A percentile compares a stretch with the other conserved stretches of the same genome.
These are phyloP conservation scores for Ascochyta rabiei DNA, from an alignment of 2,329 filamentous ascomycete genomes.

Conservation along the genomic window DNA sequence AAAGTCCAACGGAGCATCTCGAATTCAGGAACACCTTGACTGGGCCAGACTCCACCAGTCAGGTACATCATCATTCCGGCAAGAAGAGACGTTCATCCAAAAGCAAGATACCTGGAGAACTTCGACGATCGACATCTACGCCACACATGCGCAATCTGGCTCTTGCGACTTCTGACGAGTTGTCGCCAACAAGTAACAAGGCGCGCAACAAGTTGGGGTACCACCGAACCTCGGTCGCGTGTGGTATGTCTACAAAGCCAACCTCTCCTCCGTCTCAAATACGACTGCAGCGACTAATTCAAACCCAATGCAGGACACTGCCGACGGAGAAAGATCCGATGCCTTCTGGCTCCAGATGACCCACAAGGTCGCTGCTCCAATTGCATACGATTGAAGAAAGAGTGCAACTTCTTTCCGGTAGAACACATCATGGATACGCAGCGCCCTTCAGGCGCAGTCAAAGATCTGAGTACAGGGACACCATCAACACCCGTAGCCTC, in stretches of 20 bases:
- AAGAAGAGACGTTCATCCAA: conserved; percentile 50
- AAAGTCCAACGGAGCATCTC: conserved; percentile 29
- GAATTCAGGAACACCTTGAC: conserved; percentile 27
- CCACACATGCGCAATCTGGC: conserved; percentile 55
- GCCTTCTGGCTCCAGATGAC: conserved; percentile 77
- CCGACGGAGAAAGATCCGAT: conserved; percentile 90
- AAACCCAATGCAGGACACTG: conserved; percentile 72
- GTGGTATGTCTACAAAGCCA: conserved; percentile 70
- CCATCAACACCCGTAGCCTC: conserved; percentile 57
- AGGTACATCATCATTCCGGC: conserved; percentile 31
- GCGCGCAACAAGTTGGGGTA: conserved; percentile 93
- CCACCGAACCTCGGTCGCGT: conserved; percentile 92
- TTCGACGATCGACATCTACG: conserved; percentile 54
- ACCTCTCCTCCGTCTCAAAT: background rate
- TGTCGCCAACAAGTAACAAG: conserved; percentile 64
- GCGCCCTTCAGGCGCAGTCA: conserved; percentile 52
- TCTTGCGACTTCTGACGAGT: conserved; percentile 46
- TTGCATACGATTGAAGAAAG: conserved; percentile 92
- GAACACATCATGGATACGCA: conserved; percentile 69
- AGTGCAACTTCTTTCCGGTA: conserved; percentile 90
- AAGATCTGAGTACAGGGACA: conserved; percentile 51
- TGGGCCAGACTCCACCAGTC: conserved; percentile 24
- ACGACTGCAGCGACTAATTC: conserved; percentile 23
- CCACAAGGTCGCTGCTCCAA: conserved; percentile 81
- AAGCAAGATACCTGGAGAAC: conserved; percentile 46